Percentiles rank a stretch among this genome's conserved stretches.
Conservation (phyloP, 208 protist genomes). For the Phytomonas sp. region DNA sequence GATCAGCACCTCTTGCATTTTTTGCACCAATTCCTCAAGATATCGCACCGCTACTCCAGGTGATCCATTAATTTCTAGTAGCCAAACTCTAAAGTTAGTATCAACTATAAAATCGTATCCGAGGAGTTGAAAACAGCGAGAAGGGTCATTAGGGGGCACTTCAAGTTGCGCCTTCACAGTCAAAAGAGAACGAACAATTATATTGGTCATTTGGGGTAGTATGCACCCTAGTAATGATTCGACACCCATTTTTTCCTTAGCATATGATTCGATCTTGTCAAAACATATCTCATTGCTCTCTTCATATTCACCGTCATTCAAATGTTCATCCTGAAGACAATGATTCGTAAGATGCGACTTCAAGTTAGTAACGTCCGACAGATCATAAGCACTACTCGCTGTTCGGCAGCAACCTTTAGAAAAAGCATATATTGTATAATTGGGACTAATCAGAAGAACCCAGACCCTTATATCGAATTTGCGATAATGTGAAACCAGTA, state of each 20-base stretch:
- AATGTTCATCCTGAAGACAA: constrained; percentile 21
- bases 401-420: constrained; percentile 81
- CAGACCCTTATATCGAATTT: constrained; percentile 91
- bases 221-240: constrained; percentile 27
- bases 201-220: constrained; percentile 53
- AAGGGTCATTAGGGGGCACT: constrained; percentile 41
- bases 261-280: constrained; percentile 6
- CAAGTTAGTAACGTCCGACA: constrained; percentile 31
- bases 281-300: constrained; percentile 73
- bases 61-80: constrained; percentile 89
- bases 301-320: not conserved
- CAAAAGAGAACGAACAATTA: constrained; percentile 67
- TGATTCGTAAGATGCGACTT: constrained; percentile 84
- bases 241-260: constrained; percentile 7
- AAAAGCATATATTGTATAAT: constrained; percentile 73
- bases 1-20: constrained; percentile 30
- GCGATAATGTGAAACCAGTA: constrained; percentile 58
- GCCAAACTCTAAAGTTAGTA: constrained; percentile 47
- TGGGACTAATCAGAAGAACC: constrained; percentile 52
- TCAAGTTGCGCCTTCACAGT: constrained; percentile 40
- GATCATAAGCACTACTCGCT: constrained; percentile 47
- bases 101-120: constrained; percentile 87
- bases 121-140: constrained; percentile 84
- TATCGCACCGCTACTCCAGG: constrained; percentile 69
- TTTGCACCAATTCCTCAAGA: constrained; percentile 40